Percentiles rank a stretch among this genome's conserved stretches.
These are phyloP conservation scores for Loxodes magnus DNA, from an alignment of 73 alveolate genomes.

Conservation along the genomic window DNA sequence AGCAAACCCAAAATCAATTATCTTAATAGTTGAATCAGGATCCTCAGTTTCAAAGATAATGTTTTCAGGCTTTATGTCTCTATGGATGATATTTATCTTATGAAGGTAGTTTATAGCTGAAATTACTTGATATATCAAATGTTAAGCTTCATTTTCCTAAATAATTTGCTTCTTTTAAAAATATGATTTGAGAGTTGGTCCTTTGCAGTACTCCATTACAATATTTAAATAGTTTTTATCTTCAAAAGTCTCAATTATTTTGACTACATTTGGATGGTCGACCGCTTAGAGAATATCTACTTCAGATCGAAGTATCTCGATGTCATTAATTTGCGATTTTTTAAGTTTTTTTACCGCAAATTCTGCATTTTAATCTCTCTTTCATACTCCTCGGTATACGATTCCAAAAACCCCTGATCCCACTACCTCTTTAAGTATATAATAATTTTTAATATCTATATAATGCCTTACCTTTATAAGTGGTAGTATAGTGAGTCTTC, in stretches of 20 bases:
- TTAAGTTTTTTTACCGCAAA: too few species aligned
- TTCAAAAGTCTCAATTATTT: slow-evolving; percentile 45
- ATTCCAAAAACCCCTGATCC: too few species aligned
- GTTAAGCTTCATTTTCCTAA: slow-evolving; percentile 32
- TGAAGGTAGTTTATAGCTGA: slow-evolving; percentile 64
- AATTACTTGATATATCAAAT: slow-evolving; percentile 50
- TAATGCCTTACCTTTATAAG: too few species aligned
- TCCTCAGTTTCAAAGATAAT: slow-evolving; percentile 44
- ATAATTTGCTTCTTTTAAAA: slow-evolving; percentile 10
- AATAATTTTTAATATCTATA: too few species aligned
- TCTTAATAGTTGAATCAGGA: slow-evolving; percentile 25
- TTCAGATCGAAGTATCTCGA: slow-evolving; percentile 16
- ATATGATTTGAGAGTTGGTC: slow-evolving; percentile 39
- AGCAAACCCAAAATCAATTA: slow-evolving; percentile 73
- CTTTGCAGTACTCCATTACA: slow-evolving; percentile 63
- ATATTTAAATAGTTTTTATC: slow-evolving; percentile 51
- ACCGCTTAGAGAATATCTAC: slow-evolving; percentile 53
- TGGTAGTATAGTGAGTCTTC: too few species aligned
- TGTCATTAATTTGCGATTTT: neutral
- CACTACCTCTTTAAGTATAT: too few species aligned
- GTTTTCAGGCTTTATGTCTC: slow-evolving; percentile 80
- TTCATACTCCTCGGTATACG: too few species aligned
- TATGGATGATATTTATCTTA: slow-evolving; percentile 48
- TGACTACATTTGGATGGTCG: slow-evolving; percentile 61
- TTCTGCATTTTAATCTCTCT: too few species aligned